Evolutionary conservation across 1,284 basidiomycete genomes (phyloP).

Genomic region (Pisolithus thermaeus): DNA sequence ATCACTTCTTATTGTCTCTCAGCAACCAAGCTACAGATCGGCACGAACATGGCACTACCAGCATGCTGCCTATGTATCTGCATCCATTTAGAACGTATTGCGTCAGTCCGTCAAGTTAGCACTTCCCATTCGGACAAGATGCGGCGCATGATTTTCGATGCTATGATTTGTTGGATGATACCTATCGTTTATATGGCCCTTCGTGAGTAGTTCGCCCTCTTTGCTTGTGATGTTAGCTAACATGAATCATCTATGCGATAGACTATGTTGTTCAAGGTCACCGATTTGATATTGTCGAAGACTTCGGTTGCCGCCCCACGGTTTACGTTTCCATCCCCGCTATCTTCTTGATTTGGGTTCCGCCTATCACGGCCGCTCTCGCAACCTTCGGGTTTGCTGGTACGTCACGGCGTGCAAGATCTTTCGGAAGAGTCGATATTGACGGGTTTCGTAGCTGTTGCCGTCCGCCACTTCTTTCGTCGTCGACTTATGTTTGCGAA

Average conservation of each 20-base stretch:
- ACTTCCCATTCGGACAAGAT: conserved; percentile 26
- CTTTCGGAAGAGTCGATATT: too few relatives aligned
- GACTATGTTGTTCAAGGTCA: conserved; percentile 40
- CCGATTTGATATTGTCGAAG: conserved; percentile 35
- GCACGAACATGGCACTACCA: conserved; percentile 41
- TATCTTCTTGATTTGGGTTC: conserved; percentile 31
- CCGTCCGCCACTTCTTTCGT: conserved; percentile 1
- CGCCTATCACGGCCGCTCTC: conserved; percentile 24
- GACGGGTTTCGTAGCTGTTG: neutral
- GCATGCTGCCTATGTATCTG: conserved; percentile 38
- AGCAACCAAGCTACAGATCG: conserved; percentile 37
- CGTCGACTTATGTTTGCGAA: conserved; percentile 2
- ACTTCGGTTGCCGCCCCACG: conserved; percentile 30
- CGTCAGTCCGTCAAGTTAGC: conserved; percentile 31
- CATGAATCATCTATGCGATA: conserved; percentile 7
- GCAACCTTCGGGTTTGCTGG: neutral
- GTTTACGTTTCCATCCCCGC: conserved; percentile 30
- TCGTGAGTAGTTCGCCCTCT: conserved; percentile 41
- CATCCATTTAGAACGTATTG: conserved; percentile 35
- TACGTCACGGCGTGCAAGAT: too few relatives aligned
- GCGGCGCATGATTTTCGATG: conserved; percentile 34
- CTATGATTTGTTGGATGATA: conserved; percentile 4
- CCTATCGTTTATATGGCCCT: too few relatives aligned
- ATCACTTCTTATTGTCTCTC: conserved; percentile 3
- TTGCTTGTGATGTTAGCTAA: conserved; percentile 33